Evolutionary conservation across 2,329 filamentous ascomycete genomes (phyloP), one percentile per base, ranked within the genome.

Genomic region (Thermothelomyces thermophilus): DNA sequence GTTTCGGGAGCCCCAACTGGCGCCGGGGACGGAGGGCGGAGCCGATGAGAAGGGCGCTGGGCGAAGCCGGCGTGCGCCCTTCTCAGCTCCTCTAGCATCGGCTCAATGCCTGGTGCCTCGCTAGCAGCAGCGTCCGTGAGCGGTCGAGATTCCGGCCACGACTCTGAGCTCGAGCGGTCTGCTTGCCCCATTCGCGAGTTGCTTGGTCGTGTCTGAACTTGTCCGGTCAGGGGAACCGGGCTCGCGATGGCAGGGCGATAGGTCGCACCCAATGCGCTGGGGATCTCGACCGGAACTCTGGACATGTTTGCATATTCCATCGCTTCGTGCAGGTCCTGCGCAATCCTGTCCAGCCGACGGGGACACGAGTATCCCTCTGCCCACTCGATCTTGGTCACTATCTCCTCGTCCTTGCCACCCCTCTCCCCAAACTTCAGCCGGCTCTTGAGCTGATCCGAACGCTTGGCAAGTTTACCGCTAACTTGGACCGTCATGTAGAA

Each of bases 401-500:
- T 51, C 17, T 55, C 52, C 17, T 56, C 19, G 24, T 50, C 8
- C 16, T 33, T 47, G 26, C 19, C 28, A 9, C n/a, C 26, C n/a
- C 34, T 50, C 6, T 33, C 41, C 10, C 54, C 44, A 31, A 58
- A 58, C 41, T 53, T 59, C 10, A 57, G 19, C 24, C 31, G 44
- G 16, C 34, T 33, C 22, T 22, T 49, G 19, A 56, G 9, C 41
- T 43, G 41, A 19, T 56, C 48, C 3, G 50, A 50, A 5, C 36
- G 6, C 22, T 34, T 50, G 2, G 47, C 37, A 1, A 59, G 56
- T 37, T 47, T 58, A 5, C 57, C 56, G 17, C 44, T 56, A n/a
- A 58, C 48, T 6, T 58, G 37, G n/a, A 59, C 52, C 10, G 51
- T 59, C 56, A 59, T 59, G 28, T 52, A 53, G 37, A 59, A 58